Conservation (phyloP, 805 yeast genomes). For the Hanseniaspora meyeri region DNA sequence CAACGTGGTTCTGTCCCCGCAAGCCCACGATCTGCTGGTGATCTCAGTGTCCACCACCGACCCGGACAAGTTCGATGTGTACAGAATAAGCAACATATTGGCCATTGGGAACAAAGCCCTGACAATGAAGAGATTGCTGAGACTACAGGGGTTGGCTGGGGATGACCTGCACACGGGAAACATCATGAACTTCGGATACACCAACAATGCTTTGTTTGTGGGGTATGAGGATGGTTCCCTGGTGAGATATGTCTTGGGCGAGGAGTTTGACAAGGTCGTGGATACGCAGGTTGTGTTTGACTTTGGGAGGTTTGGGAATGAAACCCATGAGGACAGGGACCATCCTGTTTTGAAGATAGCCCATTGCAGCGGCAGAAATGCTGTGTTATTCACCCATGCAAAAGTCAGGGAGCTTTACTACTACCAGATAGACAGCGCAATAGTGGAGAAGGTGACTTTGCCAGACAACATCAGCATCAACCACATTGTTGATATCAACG, state of each 20-base stretch:
- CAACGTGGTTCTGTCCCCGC: background rate
- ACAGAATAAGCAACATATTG: background rate
- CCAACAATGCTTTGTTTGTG: background rate
- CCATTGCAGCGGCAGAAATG: background rate
- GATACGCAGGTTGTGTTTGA: background rate
- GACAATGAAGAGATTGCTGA: background rate
- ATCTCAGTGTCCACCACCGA: constrained; percentile 8
- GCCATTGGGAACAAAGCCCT: background rate
- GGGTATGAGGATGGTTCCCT: constrained; percentile 10
- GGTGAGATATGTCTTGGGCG: background rate
- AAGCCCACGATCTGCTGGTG: background rate
- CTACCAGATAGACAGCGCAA: background rate
- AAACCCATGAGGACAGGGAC: constrained; percentile 5
- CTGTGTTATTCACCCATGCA: background rate
- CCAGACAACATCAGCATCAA: background rate
- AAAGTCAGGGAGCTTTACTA: background rate
- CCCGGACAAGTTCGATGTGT: constrained; percentile 6
- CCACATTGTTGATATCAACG: background rate
- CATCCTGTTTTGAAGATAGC: constrained; percentile 1
- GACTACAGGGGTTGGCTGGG: background rate
- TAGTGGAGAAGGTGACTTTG: background rate
- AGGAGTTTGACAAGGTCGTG: background rate
- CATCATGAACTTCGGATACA: constrained; percentile 5
- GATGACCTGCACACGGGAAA: background rate
- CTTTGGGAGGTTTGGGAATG: background rate